These are phyloP conservation scores for Claviceps pazoutovae DNA, from an alignment of 2,329 filamentous ascomycete genomes.

Conservation along the genomic window DNA sequence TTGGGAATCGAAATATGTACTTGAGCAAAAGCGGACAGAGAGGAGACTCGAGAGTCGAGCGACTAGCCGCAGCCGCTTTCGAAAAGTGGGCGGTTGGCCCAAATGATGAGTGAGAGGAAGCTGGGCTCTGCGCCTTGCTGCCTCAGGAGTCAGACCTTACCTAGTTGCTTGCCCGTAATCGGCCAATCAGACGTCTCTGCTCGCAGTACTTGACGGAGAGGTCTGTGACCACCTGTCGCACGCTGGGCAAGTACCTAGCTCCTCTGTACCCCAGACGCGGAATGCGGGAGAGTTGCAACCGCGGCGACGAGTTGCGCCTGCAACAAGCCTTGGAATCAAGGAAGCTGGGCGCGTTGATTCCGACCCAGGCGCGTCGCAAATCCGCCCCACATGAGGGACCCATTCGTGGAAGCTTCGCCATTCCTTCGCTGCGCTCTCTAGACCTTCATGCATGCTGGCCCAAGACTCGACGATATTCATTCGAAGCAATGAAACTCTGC, in stretches of 20 bases:
- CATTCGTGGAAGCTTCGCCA: background rate
- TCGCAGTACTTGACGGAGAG: conserved; percentile 9
- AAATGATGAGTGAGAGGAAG: background rate
- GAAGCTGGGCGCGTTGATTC: background rate
- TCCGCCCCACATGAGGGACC: background rate
- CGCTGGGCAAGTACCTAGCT: background rate
- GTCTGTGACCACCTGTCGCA: background rate
- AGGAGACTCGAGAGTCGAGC: conserved; percentile 15
- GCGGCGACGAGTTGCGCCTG: too few species aligned
- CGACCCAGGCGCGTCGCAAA: conserved; percentile 13
- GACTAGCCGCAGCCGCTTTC: conserved; percentile 16
- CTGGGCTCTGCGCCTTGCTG: conserved; percentile 14
- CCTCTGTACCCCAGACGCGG: too few species aligned
- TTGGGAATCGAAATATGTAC: too few species aligned
- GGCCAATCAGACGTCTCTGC: conserved; percentile 15
- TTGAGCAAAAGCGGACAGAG: conserved; percentile 1
- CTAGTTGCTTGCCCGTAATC: conserved; percentile 12
- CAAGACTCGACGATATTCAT: background rate
- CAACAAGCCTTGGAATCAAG: too few species aligned
- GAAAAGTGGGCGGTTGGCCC: background rate
- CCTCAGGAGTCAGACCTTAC: conserved; percentile 18
- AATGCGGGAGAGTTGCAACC: too few species aligned
- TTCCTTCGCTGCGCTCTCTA: background rate
- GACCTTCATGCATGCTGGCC: background rate
- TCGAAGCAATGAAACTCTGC: background rate